Evolutionary conservation across 352 stramenopile genomes (phyloP).

Genomic region (Phytophthora pinifolia): DNA sequence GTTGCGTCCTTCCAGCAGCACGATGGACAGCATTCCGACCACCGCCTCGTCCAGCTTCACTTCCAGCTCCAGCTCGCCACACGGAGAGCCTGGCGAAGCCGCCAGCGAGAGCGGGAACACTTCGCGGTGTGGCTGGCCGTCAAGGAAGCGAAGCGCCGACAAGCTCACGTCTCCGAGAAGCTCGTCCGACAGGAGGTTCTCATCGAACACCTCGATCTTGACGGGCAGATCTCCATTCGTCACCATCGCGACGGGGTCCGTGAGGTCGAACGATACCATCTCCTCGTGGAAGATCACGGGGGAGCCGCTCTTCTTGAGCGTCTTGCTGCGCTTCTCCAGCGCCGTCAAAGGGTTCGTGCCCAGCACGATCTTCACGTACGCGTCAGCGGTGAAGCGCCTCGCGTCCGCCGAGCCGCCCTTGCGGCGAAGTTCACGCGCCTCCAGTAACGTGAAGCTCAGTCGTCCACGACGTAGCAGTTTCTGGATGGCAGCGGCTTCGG

Average conservation of each 20-base stretch:
- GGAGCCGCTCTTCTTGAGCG: slow-evolving; percentile 77
- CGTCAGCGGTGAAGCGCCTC: slow-evolving; percentile 66
- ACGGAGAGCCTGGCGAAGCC: slow-evolving; percentile 17
- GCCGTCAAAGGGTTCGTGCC: slow-evolving; percentile 71
- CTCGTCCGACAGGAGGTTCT: slow-evolving; percentile 88
- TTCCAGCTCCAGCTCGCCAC: slow-evolving; percentile 67
- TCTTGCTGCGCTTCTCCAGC: slow-evolving; percentile 77
- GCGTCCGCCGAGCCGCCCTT: slow-evolving; percentile 57
- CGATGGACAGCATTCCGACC: slow-evolving; percentile 83
- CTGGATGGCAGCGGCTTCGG: slow-evolving; percentile 29
- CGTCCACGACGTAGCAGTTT: slow-evolving; percentile 67
- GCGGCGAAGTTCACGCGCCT: slow-evolving; percentile 61
- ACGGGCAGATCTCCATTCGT: slow-evolving; percentile 70
- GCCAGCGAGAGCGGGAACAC: slow-evolving; percentile 58
- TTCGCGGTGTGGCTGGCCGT: slow-evolving; percentile 61
- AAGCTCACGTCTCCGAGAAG: slow-evolving; percentile 70
- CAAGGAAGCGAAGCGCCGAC: slow-evolving; percentile 79
- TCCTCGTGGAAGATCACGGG: slow-evolving; percentile 89
- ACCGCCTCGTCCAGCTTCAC: slow-evolving; percentile 77
- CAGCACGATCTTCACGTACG: slow-evolving; percentile 82
- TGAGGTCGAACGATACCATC: slow-evolving; percentile 78
- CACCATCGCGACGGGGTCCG: slow-evolving; percentile 71
- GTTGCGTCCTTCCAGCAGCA: slow-evolving; percentile 86
- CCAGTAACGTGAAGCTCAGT: slow-evolving; percentile 72
- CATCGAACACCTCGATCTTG: slow-evolving; percentile 84